phyloP scores from a whole-genome alignment of 257 asterid species.

The Leonotis leonurus region DNA sequence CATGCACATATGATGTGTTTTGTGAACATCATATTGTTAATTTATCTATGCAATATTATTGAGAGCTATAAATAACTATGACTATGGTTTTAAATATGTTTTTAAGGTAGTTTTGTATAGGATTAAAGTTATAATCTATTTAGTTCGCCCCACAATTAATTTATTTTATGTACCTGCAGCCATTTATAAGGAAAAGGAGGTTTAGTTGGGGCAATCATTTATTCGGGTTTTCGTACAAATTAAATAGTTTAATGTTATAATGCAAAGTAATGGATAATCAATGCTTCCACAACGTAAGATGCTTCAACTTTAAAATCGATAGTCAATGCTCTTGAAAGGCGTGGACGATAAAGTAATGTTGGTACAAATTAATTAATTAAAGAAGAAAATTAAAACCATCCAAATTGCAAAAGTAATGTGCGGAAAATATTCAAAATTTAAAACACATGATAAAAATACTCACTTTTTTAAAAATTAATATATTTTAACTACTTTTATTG shows the following conservation, averaged over 20 bases:
- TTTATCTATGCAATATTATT: no score
- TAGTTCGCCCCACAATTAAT: neutral
- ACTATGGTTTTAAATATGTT: neutral
- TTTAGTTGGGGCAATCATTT: constrained; percentile 8
- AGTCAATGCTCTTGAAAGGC: neutral
- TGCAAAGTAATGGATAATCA: neutral
- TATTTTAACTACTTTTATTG: no score
- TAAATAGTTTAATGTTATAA: neutral
- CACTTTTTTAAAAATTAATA: no score
- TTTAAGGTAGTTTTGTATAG: neutral
- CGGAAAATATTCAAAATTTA: no score
- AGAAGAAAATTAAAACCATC: no score
- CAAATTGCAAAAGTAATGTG: no score
- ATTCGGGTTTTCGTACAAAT: neutral
- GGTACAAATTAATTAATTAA: neutral
- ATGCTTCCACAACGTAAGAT: constrained; percentile 6
- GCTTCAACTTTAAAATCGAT: constrained; percentile 1
- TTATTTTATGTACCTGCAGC: no score
- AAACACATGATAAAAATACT: no score
- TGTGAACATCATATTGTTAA: no score
- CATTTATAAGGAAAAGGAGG: neutral
- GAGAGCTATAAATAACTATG: no score
- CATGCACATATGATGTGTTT: no score
- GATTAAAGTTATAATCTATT: no score
- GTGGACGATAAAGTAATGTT: neutral